phyloP scores from a whole-genome alignment of 305 asterid genomes.

The Ajuga reptans region DNA sequence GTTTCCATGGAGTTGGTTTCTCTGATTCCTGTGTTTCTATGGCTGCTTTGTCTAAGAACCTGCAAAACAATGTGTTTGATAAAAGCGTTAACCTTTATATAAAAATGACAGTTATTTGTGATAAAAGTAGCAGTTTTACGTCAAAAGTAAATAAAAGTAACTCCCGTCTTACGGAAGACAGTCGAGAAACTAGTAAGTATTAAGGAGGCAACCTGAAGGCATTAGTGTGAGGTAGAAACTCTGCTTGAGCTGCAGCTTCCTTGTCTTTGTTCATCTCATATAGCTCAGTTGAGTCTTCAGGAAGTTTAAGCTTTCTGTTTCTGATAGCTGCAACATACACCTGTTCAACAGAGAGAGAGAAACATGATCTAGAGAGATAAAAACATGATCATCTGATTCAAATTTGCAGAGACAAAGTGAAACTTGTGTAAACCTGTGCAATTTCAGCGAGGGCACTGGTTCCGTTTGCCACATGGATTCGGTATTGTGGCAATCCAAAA shows the following conservation, averaged over 20 bases:
- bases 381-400: not conserved
- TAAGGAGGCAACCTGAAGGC: slow-evolving; percentile 41
- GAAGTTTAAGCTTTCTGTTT: slow-evolving; percentile 52
- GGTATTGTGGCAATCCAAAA: slow-evolving; percentile 43
- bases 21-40: slow-evolving; percentile 20
- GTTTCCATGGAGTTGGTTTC: slow-evolving; percentile 41
- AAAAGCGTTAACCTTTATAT: too few species aligned
- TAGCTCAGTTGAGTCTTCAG: slow-evolving; percentile 36
- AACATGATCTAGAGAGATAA: not conserved
- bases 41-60: slow-evolving; percentile 79
- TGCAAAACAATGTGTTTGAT: slow-evolving; percentile 8
- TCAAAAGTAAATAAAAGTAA: too few species aligned
- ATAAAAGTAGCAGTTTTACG: too few species aligned
- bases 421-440: slow-evolving; percentile 31
- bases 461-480: slow-evolving; percentile 50
- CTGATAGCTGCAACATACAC: slow-evolving; percentile 55
- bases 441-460: slow-evolving; percentile 51
- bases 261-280: slow-evolving; percentile 41
- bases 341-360: slow-evolving; percentile 21
- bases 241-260: slow-evolving; percentile 35
- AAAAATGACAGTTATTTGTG: too few species aligned
- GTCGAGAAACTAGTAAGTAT: too few species aligned
- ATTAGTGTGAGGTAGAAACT: slow-evolving; percentile 48
- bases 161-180: too few species aligned
- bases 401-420: not conserved